A percentile compares a stretch with the other conserved stretches of the same genome.
phyloP scores from a whole-genome alignment of 495 filamentous ascomycete genomes.

The Penicillium coprophilum region DNA sequence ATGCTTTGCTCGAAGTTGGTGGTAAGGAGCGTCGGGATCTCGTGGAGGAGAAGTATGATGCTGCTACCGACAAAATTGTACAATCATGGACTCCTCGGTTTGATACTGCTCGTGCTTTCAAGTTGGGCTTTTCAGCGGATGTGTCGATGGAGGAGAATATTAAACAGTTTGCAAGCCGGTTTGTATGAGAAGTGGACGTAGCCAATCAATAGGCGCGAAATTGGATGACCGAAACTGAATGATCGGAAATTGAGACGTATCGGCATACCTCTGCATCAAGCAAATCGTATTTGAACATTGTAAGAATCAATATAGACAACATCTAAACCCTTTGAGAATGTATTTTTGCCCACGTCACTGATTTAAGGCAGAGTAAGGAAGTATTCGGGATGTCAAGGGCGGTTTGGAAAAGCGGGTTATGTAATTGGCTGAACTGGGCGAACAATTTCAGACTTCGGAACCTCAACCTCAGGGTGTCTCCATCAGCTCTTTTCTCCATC shows the following conservation, averaged over 20 bases:
- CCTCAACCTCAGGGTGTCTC: constrained; percentile 51
- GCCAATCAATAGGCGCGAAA: constrained; percentile 21
- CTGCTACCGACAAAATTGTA: constrained; percentile 66
- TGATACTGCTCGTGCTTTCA: constrained; percentile 56
- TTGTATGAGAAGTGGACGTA: constrained; percentile 24
- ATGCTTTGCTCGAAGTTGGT: constrained; percentile 66
- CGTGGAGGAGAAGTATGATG: constrained; percentile 65
- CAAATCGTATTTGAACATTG: neutral
- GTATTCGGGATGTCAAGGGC: constrained; percentile 40
- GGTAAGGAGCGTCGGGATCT: constrained; percentile 65
- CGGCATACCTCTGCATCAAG: neutral
- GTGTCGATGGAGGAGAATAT: constrained; percentile 57
- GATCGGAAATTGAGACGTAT: neutral
- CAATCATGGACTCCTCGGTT: constrained; percentile 71
- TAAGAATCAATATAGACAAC: neutral
- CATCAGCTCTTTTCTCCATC: constrained; percentile 39
- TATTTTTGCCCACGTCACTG: neutral
- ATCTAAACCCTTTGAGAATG: neutral
- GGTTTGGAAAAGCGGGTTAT: constrained; percentile 50
- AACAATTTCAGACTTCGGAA: constrained; percentile 55
- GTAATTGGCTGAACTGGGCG: constrained; percentile 50
- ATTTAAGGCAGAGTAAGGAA: constrained; percentile 25
- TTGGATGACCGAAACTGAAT: constrained; percentile 10
- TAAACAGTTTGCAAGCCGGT: constrained; percentile 47
- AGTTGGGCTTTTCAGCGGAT: constrained; percentile 62